phyloP scores from a whole-genome alignment of 139 green algal species.

The Chlorella sp. region DNA sequence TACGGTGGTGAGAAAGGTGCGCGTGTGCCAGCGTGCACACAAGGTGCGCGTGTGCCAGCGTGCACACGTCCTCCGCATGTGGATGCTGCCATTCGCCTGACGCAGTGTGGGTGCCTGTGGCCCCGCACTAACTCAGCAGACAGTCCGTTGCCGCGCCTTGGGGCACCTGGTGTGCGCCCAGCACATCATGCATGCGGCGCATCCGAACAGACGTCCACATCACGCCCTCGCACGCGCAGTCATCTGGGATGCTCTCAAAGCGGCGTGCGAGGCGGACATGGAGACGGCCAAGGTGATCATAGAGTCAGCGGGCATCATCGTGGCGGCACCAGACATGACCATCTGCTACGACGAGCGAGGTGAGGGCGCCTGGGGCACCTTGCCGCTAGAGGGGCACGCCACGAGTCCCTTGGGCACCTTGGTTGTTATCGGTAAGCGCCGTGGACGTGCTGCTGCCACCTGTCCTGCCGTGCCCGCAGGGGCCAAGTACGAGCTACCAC shows the following conservation, averaged over 20 bases:
- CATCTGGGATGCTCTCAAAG: constrained; percentile 79
- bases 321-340: constrained; percentile 62
- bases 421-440: no score
- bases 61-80: no score
- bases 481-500: constrained; percentile 61
- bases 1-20: constrained; percentile 76
- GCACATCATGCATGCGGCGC: neutral
- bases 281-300: constrained; percentile 58
- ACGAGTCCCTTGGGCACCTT: no score
- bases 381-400: neutral
- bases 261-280: constrained; percentile 52
- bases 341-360: constrained; percentile 80
- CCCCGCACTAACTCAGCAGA: no score
- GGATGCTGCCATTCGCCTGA: neutral
- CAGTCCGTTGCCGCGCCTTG: neutral
- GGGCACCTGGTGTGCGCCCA: neutral
- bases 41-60: no score
- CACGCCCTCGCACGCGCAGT: constrained; percentile 48
- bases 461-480: neutral
- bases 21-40: no score
- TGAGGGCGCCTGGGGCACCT: neutral
- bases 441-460: no score
- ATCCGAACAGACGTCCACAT: no score
- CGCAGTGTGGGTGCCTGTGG: neutral
- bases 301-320: constrained; percentile 75